These are phyloP conservation scores for Wickerhamiella dianesei DNA, from an alignment of 805 yeast species.

Conservation along the genomic window DNA sequence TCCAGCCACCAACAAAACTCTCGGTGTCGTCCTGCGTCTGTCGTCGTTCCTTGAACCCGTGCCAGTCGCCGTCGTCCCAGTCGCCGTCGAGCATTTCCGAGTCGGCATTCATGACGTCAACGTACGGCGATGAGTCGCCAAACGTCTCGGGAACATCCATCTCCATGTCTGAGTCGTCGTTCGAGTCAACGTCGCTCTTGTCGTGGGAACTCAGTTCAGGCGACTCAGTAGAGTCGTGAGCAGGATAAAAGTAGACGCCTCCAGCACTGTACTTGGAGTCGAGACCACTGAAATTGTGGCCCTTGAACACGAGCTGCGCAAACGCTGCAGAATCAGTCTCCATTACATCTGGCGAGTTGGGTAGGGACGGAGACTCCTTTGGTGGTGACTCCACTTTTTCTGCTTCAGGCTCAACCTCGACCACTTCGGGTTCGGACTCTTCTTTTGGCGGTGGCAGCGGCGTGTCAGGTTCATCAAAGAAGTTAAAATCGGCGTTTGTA, in stretches of 20 bases:
- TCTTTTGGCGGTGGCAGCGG: slow-evolving; percentile 4
- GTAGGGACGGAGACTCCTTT: too few species aligned
- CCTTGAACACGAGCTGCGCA: slow-evolving; percentile 71
- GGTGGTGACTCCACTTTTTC: too few species aligned
- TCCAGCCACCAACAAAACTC: not conserved
- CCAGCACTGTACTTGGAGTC: slow-evolving; percentile 83
- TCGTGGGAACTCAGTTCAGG: not conserved
- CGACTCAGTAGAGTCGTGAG: slow-evolving; percentile 10
- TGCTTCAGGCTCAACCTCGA: too few species aligned
- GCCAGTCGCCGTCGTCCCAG: not conserved
- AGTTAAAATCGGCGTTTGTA: slow-evolving; percentile 32
- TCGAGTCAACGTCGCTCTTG: slow-evolving; percentile 2
- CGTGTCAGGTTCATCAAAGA: slow-evolving; percentile 21
- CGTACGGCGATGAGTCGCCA: not conserved
- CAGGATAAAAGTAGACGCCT: slow-evolving; percentile 61
- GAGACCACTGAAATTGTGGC: slow-evolving; percentile 52
- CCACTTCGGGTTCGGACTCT: too few species aligned
- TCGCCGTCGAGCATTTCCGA: not conserved
- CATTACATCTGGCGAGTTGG: slow-evolving; percentile 4
- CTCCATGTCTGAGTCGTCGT: slow-evolving; percentile 5
- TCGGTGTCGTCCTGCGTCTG: not conserved
- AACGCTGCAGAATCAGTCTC: slow-evolving; percentile 25
- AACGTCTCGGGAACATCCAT: not conserved
- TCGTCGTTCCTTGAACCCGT: not conserved
- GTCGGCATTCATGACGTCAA: not conserved